Evolutionary conservation across 2,329 filamentous ascomycete genomes (phyloP).

Genomic region (Ceratocystis harringtonii): DNA sequence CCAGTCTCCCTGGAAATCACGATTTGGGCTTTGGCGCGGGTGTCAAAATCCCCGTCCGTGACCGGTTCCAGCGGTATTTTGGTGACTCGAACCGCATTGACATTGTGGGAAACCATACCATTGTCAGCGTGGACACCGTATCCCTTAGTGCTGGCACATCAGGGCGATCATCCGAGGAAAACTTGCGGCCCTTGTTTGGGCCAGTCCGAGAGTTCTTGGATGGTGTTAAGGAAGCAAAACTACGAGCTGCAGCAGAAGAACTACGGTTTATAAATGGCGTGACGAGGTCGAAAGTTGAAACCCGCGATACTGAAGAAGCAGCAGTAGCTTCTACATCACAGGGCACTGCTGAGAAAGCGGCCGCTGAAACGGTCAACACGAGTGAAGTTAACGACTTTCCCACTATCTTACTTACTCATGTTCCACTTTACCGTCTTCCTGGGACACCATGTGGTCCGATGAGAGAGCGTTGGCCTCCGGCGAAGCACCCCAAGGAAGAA

Average conservation of each 20-base stretch:
- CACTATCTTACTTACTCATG: constrained; percentile 77
- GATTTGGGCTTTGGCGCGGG: constrained; percentile 82
- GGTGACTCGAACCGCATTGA: constrained; percentile 85
- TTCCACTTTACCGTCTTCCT: constrained; percentile 68
- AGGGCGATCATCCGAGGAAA: constrained; percentile 34
- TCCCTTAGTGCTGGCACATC: constrained; percentile 62
- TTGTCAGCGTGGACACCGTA: constrained; percentile 80
- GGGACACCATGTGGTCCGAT: constrained; percentile 78
- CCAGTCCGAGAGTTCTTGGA: constrained; percentile 65
- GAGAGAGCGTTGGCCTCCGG: constrained; percentile 70
- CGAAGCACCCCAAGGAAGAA: constrained; percentile 32
- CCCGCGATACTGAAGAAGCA: constrained; percentile 22
- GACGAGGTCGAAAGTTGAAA: constrained; percentile 35
- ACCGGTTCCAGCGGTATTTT: constrained; percentile 78
- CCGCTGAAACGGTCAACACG: constrained; percentile 20
- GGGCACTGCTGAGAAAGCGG: background rate
- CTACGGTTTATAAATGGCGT: constrained; percentile 44
- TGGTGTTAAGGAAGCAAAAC: constrained; percentile 47
- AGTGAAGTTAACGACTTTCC: constrained; percentile 53
- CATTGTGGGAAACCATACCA: constrained; percentile 84
- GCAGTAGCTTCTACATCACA: background rate
- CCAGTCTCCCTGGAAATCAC: constrained; percentile 84
- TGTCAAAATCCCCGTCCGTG: constrained; percentile 63
- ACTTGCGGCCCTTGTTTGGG: constrained; percentile 51
- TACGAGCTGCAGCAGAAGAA: constrained; percentile 53